Conservation (phyloP, 345 rosid genomes). For the Lepidium didymum region DNA sequence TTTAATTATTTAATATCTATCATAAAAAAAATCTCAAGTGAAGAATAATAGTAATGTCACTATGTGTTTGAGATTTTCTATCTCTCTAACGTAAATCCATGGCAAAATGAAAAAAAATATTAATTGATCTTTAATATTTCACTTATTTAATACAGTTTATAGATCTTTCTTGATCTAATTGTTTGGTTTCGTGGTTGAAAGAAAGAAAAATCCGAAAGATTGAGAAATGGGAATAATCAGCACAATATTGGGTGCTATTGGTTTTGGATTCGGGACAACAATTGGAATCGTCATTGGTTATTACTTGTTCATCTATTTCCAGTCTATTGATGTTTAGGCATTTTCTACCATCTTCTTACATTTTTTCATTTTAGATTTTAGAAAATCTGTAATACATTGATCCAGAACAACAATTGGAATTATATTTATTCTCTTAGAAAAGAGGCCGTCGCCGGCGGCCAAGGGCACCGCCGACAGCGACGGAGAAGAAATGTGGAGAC, state of each 20-base stretch:
- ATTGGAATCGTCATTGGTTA: constrained; percentile 66
- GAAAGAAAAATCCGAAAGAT: constrained; percentile 1
- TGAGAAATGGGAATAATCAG: constrained; percentile 60
- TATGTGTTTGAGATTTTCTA: background rate
- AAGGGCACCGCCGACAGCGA: no score
- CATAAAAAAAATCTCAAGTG: background rate
- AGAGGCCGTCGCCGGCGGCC: no score
- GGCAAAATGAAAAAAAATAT: constrained; percentile 10
- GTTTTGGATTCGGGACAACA: constrained; percentile 80
- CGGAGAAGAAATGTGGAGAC: no score
- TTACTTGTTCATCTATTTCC: constrained; percentile 63
- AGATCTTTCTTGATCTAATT: background rate
- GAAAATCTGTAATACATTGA: no score
- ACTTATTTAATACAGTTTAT: background rate
- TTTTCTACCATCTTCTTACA: background rate
- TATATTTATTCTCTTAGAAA: no score
- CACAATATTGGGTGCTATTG: constrained; percentile 48
- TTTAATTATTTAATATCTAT: no score
- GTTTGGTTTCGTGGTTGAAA: background rate
- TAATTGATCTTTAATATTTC: background rate
- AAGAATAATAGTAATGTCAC: constrained; percentile 12
- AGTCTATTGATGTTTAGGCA: constrained; percentile 72
- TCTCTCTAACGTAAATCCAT: constrained; percentile 27
- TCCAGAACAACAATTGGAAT: no score
- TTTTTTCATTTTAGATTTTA: background rate